A percentile compares a stretch with the other conserved stretches of the same genome.
phyloP scores from a whole-genome alignment of 345 rosid species.

The Moricandia moricandioides region DNA sequence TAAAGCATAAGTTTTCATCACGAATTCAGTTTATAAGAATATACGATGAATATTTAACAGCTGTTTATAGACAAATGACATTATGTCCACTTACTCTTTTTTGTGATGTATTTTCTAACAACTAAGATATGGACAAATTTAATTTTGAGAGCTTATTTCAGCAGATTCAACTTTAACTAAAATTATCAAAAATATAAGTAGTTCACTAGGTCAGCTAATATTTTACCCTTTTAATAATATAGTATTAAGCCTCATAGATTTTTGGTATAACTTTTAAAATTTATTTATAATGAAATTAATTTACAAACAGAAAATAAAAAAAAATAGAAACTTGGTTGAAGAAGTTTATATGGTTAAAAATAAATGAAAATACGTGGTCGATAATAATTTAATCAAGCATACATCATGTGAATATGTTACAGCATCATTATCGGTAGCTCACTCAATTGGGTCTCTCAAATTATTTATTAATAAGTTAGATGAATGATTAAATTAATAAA shows the following conservation, averaged over 20 bases:
- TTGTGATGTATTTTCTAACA: neutral
- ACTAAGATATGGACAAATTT: neutral
- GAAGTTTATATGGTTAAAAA: neutral
- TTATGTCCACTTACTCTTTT: neutral
- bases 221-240: no score
- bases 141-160: neutral
- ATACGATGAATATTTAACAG: neutral
- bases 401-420: no score
- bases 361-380: neutral
- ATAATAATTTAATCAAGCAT: no score
- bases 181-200: no score
- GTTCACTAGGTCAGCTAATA: no score
- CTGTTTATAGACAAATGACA: neutral
- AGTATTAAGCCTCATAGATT: neutral
- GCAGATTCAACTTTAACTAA: neutral
- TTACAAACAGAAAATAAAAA: neutral
- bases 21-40: no score
- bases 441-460: no score
- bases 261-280: neutral
- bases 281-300: neutral
- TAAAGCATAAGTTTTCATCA: no score
- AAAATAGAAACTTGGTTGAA: neutral
- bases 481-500: no score
- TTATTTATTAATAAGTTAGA: no score
- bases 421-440: no score